Evolutionary conservation across 441 rosid genomes (phyloP), one percentile per base, ranked within the genome.

Genomic region (Populus hybrid): DNA sequence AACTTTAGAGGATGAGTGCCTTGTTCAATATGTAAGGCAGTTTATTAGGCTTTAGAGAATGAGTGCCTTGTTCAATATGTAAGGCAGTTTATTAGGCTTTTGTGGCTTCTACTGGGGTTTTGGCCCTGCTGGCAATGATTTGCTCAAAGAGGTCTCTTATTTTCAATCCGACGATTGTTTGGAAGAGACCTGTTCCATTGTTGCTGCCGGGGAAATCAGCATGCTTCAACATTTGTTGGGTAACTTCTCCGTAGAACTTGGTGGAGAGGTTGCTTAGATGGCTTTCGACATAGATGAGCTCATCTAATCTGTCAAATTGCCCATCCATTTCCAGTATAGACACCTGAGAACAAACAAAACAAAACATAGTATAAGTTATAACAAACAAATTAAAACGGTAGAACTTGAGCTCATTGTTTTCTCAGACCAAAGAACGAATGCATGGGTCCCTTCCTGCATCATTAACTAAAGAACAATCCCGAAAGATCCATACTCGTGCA

Each of bases 131-230:
- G 32, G 91, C 83, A 10, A 81, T 16, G 72, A 94, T 81, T 85
- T 95, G 98, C 87, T 95, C 97, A 30, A 61, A 94, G 24, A 95
- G 98, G 71, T 95, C 98, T 81, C 98, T 85, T 70, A 95, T 94
- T 88, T 95, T 95, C 83, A 95, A 83, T 16, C 99, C 99, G 18
- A 89, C 82, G 71, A 95, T 90, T 75, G 99, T 95, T 75, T 95
- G 97, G 90, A 95, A 95, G n/a, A 95, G 92, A 32, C 99, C 98
- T 1, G 99, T 94, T 24, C 97, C 99, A 8, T 95, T 93, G 94
- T 88, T 95, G 83, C 98, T 95, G 20, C 99, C 98, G 0, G 99
- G 98, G 89, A 95, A 95, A 82, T 95, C 99, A 5, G 93, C 76
- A 81, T 94, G 97, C 81, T 94, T 93, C 85, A 95, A 82, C 97